Evolutionary conservation across 495 filamentous ascomycete genomes (phyloP).

Genomic region (Penicillium herquei): DNA sequence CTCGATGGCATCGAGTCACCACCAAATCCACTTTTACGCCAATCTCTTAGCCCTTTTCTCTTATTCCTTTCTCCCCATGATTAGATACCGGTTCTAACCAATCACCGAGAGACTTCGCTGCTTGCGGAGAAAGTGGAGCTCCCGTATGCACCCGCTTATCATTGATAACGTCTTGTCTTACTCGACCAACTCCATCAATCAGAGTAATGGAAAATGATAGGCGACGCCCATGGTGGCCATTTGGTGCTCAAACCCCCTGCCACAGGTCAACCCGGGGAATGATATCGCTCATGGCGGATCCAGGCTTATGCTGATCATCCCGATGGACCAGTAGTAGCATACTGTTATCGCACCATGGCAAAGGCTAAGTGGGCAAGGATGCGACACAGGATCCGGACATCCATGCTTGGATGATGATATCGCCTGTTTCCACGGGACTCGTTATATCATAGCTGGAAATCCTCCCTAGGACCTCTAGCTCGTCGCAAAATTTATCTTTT

Average conservation of each 20-base stretch:
- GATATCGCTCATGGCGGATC: constrained; percentile 11
- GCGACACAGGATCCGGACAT: constrained; percentile 7
- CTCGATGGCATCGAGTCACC: constrained; percentile 46
- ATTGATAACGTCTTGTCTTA: constrained; percentile 21
- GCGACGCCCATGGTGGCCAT: constrained; percentile 11
- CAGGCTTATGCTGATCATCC: constrained; percentile 10
- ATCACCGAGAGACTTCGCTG: constrained; percentile 11
- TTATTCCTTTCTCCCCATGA: constrained; percentile 12
- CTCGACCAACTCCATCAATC: constrained; percentile 22
- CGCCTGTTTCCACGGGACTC: constrained; percentile 7
- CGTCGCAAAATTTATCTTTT: background rate
- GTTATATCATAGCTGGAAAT: constrained; percentile 18
- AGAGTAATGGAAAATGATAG: constrained; percentile 18
- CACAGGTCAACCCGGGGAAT: background rate
- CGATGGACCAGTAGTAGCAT: constrained; percentile 4
- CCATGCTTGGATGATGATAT: constrained; percentile 11
- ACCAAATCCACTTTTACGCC: constrained; percentile 1
- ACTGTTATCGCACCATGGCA: constrained; percentile 13
- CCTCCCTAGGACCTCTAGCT: background rate
- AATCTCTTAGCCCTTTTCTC: constrained; percentile 12
- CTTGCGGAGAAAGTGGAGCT: constrained; percentile 14
- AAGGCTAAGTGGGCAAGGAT: constrained; percentile 10
- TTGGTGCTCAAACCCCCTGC: constrained; percentile 13
- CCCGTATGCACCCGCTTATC: constrained; percentile 16
- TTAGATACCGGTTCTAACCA: constrained; percentile 18